phyloP scores from a whole-genome alignment of 2,329 filamentous ascomycete species.

The Thermothelomyces thermophilus region DNA sequence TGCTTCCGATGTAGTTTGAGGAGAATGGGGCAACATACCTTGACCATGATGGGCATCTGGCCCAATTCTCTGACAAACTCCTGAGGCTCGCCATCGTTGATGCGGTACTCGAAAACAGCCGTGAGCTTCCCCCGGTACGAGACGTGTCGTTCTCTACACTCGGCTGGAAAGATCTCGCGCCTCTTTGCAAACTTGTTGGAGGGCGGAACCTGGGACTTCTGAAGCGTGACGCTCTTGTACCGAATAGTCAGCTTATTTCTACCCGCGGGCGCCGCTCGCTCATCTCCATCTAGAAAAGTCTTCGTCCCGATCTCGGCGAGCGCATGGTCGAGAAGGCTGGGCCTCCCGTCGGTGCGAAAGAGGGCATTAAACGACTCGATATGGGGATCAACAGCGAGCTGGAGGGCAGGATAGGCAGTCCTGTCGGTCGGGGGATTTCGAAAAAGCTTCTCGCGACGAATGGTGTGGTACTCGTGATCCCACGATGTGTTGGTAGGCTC shows the following conservation, averaged over 20 bases:
- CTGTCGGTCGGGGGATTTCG: conserved; percentile 79
- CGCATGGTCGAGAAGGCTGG: conserved; percentile 59
- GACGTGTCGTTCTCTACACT: conserved; percentile 88
- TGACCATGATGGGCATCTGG: conserved; percentile 86
- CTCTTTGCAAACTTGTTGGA: conserved; percentile 79
- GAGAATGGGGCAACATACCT: conserved; percentile 47
- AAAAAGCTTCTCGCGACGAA: conserved; percentile 83
- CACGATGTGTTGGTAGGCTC: conserved; percentile 51
- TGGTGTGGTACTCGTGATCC: conserved; percentile 79
- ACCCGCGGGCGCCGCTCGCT: conserved; percentile 48
- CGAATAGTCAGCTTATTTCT: conserved; percentile 73
- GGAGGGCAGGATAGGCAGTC: conserved; percentile 80
- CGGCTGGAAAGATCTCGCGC: conserved; percentile 81
- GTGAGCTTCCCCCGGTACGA: conserved; percentile 85
- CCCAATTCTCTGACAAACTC: conserved; percentile 82
- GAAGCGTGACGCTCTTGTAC: conserved; percentile 73
- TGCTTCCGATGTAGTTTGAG: not conserved
- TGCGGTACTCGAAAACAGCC: conserved; percentile 73
- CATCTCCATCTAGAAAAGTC: conserved; percentile 76
- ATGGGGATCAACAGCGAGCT: conserved; percentile 82
- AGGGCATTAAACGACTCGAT: conserved; percentile 93
- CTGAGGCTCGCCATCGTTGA: conserved; percentile 81
- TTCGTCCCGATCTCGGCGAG: conserved; percentile 87
- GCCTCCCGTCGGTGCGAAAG: conserved; percentile 62
- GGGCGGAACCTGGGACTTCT: conserved; percentile 71